Percentiles rank a stretch among this genome's conserved stretches.
Conservation (phyloP, 140 eudicot genomes). For the Artemisia princeps region DNA sequence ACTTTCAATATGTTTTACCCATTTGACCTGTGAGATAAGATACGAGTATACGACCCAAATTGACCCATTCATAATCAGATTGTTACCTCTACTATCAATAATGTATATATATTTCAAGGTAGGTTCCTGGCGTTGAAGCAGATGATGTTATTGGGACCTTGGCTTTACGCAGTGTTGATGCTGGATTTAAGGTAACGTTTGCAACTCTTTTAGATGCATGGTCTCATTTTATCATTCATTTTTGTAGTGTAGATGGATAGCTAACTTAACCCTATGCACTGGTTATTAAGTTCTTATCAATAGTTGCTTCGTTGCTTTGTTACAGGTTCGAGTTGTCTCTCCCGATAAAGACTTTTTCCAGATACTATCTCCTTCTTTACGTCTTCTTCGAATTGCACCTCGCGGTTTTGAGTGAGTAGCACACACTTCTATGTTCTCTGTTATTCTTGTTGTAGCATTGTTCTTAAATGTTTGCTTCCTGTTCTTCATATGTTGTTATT, state of each 20-base stretch:
- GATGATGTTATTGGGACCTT: conserved; percentile 98
- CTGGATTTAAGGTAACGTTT: conserved; percentile 70
- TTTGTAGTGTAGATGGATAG: background rate
- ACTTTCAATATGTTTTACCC: background rate
- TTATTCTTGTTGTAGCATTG: background rate
- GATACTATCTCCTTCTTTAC: conserved; percentile 91
- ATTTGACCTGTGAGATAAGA: background rate
- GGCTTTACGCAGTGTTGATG: conserved; percentile 72
- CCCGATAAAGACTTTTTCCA: conserved; percentile 97
- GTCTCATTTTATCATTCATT: conserved; percentile 9
- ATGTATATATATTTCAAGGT: conserved; percentile 23
- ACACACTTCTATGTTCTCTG: background rate
- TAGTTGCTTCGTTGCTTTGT: conserved; percentile 16
- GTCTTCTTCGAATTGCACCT: conserved; percentile 87
- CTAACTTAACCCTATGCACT: background rate
- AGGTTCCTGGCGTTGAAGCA: conserved; percentile 99
- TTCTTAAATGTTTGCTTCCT: background rate
- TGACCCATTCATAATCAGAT: background rate
- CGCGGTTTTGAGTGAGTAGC: conserved; percentile 86
- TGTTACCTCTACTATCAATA: conserved; percentile 16
- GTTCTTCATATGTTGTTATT: conserved; percentile 2
- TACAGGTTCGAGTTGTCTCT: conserved; percentile 94
- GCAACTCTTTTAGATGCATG: conserved; percentile 15
- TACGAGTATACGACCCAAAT: background rate
- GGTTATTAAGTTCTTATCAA: conserved; percentile 1